These are phyloP conservation scores for Chenopodium suecicum DNA, from an alignment of 148 eudicot species.

Conservation along the genomic window DNA sequence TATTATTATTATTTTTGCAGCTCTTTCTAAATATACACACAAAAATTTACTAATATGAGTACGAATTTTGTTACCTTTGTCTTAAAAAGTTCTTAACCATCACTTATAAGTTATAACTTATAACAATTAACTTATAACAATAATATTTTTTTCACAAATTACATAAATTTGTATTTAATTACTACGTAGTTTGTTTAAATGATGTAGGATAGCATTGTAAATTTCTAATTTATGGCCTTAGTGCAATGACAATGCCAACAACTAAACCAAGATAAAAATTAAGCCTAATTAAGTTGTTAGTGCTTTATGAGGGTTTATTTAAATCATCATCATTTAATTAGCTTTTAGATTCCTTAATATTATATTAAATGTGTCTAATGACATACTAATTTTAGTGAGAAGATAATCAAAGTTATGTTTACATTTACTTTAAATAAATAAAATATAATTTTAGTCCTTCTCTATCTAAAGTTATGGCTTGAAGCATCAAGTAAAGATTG, in stretches of 20 bases:
- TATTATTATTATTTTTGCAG: too few relatives aligned
- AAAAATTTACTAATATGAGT: background rate
- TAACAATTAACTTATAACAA: background rate
- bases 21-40: too few relatives aligned
- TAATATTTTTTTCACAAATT: background rate
- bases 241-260: constrained; percentile 32
- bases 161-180: background rate
- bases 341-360: background rate
- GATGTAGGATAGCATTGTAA: constrained; percentile 34
- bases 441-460: background rate
- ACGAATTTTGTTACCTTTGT: background rate
- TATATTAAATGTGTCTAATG: background rate
- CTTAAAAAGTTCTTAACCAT: background rate
- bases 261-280: constrained; percentile 1
- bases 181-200: background rate
- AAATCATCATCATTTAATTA: background rate
- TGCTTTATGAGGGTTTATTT: constrained; percentile 17
- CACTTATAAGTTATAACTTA: background rate
- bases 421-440: too few relatives aligned
- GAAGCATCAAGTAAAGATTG: constrained; percentile 22
- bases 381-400: background rate
- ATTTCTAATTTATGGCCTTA: constrained; percentile 1
- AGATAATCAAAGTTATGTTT: background rate
- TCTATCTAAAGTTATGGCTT: constrained; percentile 11
- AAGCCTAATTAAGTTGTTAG: background rate